These are phyloP conservation scores for Gnomoniopsis sp. DNA, from an alignment of 2,329 filamentous ascomycete species.

Conservation along the genomic window DNA sequence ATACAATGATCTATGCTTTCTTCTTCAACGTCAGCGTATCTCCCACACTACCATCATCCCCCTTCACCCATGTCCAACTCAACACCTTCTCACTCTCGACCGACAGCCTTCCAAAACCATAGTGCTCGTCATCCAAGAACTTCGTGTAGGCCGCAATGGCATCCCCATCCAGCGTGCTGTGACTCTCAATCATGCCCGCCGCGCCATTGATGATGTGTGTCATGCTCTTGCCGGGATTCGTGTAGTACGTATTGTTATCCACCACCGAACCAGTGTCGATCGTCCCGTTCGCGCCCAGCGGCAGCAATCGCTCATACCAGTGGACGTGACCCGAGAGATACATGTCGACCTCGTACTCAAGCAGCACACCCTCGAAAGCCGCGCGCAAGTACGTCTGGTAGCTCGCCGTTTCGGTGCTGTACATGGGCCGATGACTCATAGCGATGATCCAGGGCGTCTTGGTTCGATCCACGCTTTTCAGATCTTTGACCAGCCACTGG, in stretches of 20 bases:
- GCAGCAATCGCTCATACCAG: conserved; percentile 23
- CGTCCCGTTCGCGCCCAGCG: conserved; percentile 26
- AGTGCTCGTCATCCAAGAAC: conserved; percentile 41
- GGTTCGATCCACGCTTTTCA: conserved; percentile 39
- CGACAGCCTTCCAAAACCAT: conserved; percentile 45
- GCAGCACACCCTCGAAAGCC: conserved; percentile 42
- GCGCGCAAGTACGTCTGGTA: conserved; percentile 41
- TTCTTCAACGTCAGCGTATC: conserved; percentile 32
- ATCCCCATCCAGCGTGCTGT: conserved; percentile 36
- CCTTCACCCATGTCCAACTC: conserved; percentile 35
- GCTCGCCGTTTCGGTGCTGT: conserved; percentile 36
- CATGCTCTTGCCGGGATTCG: conserved; percentile 44
- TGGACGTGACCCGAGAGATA: conserved; percentile 35
- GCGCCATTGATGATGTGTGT: conserved; percentile 51
- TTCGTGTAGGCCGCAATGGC: conserved; percentile 37
- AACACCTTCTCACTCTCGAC: conserved; percentile 24
- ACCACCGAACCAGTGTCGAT: conserved; percentile 39
- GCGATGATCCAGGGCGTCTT: conserved; percentile 49
- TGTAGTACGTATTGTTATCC: conserved; percentile 45
- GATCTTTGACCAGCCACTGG: conserved; percentile 43
- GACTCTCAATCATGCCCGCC: conserved; percentile 50
- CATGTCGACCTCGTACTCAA: conserved; percentile 42
- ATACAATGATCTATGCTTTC: neutral
- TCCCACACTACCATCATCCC: conserved; percentile 34
- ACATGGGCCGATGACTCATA: conserved; percentile 48